Base-by-base conservation (phyloP, 176 grass and related monocot species). In the Paspalum notatum region DNA sequence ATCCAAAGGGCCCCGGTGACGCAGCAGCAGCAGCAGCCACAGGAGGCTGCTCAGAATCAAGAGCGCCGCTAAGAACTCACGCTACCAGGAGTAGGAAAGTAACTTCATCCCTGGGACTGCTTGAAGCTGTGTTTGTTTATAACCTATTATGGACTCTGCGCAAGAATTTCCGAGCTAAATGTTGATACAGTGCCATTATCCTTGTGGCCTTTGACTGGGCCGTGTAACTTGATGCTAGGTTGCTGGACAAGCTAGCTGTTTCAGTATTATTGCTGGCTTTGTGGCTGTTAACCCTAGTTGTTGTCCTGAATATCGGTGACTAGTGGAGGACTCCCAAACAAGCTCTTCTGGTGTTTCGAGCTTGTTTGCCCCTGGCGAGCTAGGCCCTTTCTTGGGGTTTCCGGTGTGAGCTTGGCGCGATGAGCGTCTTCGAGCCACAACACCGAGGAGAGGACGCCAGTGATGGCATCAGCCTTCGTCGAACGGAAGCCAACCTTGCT, bases 1-100 rank as follows among this genome's bases (percentile, higher is more conserved):
- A 86, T 91, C 80, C 92, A 86, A 72, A 88, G 83, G 74, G 86
- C 75, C 71, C 75, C 75, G 39, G 74, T 76, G 38, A 15, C 22
- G 6, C 77, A 75, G 75, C 77, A 90, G 21, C n/a, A n/a, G n/a
- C 81, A 87, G 22, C 70, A 46, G 18, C 73, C 59, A 1, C 76
- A 73, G 20, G 47, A 91, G 70, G 41, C 41, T 12, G 25, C 78
- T 45, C 74, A 85, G 18, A 86, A 81, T 74, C 76, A 39, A 18
- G 63, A 76, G 71, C 81, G 84, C 22, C 76, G 27, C 11, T 57
- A 66, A 74, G 78, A 83, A 67, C 72, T 22, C 71, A 56, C 56
- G 55, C 72, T 48, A 12, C 66, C 83, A 69, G n/a, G n/a, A n/a
- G 72, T 55, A 82, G 75, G 74, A 24, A 83, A 76, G 45, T 73